A percentile compares a stretch with the other conserved stretches of the same genome.
phyloP scores from a whole-genome alignment of 495 filamentous ascomycete genomes.

The Friedmanniomyces endolithicus region DNA sequence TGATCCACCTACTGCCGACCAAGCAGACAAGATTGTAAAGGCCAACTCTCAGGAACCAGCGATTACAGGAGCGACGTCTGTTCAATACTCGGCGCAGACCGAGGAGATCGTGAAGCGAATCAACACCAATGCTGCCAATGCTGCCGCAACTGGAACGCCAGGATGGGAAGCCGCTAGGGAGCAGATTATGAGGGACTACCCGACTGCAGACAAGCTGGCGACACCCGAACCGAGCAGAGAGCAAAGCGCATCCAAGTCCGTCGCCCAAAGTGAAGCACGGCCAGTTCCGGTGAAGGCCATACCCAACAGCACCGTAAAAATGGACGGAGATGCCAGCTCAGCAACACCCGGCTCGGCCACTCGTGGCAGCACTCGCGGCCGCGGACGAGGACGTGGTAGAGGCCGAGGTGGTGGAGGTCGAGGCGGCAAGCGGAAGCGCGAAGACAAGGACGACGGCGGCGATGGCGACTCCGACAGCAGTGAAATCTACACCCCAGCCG shows the following conservation, averaged over 20 bases:
- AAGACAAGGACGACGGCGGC: slow-evolving; percentile 24
- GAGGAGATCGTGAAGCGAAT: slow-evolving; percentile 21
- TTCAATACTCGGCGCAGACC: slow-evolving; percentile 21
- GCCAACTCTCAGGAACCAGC: background rate
- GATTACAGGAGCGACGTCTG: background rate
- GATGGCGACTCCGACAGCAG: slow-evolving; percentile 37
- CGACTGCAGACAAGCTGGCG: slow-evolving; percentile 21
- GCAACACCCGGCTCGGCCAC: slow-evolving; percentile 22
- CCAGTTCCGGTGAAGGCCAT: background rate
- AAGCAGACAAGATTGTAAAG: background rate
- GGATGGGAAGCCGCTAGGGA: slow-evolving; percentile 34
- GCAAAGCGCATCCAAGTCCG: slow-evolving; percentile 3
- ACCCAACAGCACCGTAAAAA: background rate
- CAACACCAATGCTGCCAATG: slow-evolving; percentile 14
- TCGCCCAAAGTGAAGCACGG: slow-evolving; percentile 4
- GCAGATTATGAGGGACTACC: slow-evolving; percentile 33
- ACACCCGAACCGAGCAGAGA: slow-evolving; percentile 1
- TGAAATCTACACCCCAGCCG: slow-evolving; percentile 39
- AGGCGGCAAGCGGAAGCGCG: slow-evolving; percentile 31
- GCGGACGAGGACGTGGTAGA: slow-evolving; percentile 23
- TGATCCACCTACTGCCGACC: slow-evolving; percentile 4
- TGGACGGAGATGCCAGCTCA: slow-evolving; percentile 9
- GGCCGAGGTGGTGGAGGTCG: slow-evolving; percentile 13
- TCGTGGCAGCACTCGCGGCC: slow-evolving; percentile 33
- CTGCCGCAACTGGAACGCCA: slow-evolving; percentile 19